Base-by-base conservation (phyloP, 1,139 yeast genomes). In the Diutina rugosa region DNA sequence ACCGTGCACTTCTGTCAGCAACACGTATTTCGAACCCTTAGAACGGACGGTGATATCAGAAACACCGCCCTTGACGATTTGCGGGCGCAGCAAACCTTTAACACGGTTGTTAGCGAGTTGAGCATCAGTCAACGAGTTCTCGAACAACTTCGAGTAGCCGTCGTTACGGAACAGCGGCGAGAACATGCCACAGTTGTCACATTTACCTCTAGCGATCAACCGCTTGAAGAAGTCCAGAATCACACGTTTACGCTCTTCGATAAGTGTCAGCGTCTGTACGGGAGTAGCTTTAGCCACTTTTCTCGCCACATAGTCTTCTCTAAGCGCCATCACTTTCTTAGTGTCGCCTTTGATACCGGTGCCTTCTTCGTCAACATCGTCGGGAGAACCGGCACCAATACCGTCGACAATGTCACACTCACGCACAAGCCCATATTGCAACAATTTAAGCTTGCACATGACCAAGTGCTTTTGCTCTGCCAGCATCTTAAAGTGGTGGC, bases 131-230 rank as follows among this genome's bases (percentile, higher is more conserved):
- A 95, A 77, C 6, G 95, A 84, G 61, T 85, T 85, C 72, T 93
- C 98, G 64, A 95, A 95, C 61, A 95, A 83, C 74, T 95, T 95
- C 59, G 93, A 82, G 67, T 84, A 87, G 0, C 99, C 99, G 68
- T 95, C 99, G 67, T 91, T 93, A 74, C 99, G 83, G 77, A 85
- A 93, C 51, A 85, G 78, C 57, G 99, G 98, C 52, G 97, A 90
- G 69, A 79, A 88, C 96, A 91, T 88, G 55, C 90, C 89, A 80
- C 99, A 95, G 71, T 90, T 90, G 66, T 88, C 95, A 80, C 99
- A 95, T 70, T 85, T 87, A 58, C 90, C 85, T 70, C 97, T 83
- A 55, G 85, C 72, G 62, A 89, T 74, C 57, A 90, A 72, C 63
- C 81, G 80, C 64, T 80, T 82, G 74, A 90, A 88, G 64, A 91